These are phyloP conservation scores for Solanum hybrid DNA, from an alignment of 305 asterid species.

Conservation along the genomic window DNA sequence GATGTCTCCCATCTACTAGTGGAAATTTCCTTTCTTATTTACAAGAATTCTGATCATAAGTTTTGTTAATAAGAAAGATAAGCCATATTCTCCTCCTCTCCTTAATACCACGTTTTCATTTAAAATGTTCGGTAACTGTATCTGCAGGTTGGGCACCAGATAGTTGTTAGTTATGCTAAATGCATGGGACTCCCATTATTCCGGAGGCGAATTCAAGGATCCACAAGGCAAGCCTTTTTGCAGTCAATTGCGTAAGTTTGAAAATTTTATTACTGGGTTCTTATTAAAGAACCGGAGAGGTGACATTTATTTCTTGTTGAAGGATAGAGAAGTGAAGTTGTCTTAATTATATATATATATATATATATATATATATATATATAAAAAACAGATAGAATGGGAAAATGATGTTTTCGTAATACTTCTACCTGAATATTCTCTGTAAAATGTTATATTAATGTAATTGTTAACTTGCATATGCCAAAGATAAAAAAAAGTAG, in stretches of 20 bases:
- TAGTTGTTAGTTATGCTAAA: slow-evolving; percentile 64
- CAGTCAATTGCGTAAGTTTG: background rate
- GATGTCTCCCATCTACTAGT: background rate
- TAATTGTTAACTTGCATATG: background rate
- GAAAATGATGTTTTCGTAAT: background rate
- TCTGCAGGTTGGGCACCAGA: slow-evolving; percentile 87
- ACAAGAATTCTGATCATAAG: background rate
- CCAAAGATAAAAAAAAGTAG: background rate
- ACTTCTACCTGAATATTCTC: background rate
- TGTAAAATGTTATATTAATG: background rate
- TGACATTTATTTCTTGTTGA: background rate
- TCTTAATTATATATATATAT: background rate
- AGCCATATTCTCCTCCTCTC: background rate
- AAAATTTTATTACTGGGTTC: background rate
- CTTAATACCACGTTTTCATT: background rate
- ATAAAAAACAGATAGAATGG: background rate
- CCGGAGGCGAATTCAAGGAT: slow-evolving; percentile 80
- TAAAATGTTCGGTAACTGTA: background rate
- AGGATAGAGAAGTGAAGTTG: background rate
- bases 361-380: background rate
- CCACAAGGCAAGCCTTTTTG: slow-evolving; percentile 61
- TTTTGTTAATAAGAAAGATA: background rate
- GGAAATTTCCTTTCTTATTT: background rate
- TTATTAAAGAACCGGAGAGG: background rate
- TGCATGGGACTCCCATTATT: slow-evolving; percentile 87